Base-by-base conservation (phyloP, 805 yeast species). In the Candida pseudofarinosa region DNA sequence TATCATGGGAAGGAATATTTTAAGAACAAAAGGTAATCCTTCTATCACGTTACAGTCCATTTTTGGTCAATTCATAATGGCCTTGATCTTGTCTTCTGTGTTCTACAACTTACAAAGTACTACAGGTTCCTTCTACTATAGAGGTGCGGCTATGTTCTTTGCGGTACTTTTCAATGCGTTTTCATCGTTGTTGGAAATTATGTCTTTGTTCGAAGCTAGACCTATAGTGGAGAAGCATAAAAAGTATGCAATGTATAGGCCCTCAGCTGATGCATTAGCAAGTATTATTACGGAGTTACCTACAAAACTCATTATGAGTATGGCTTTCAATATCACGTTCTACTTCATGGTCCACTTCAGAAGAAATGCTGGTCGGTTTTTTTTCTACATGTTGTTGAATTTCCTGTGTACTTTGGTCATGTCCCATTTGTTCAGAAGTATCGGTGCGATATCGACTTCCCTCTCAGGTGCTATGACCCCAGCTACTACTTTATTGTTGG, bases 261-360 rank as follows among this genome's bases (percentile, higher is more conserved):
- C 90, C 2, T 74, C 88, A 12, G 80, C 87, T 3, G 91, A 85
- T 54, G 85, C 88, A 1, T 51, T 85, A 3, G 82, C 88, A 0
- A 67, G 79, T 4, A 67, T 80, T 37, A 45, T 83, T 3, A 73
- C 86, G 3, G 83, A 79, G 39, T 59, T 85, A 45, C 90, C 91
- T 3, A 69, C 79, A 42, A 84, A 84, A 60, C 46, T 68, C 4
- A 43, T 52, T 17, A 59, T 58, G 60, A 59, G 69, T 3, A 43
- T 57, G 14, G 44, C 55, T 13, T 65, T 67, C 46, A 62, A 63
- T 38, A 45, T 67, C 43, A 54, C 56, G 2, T 54, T 62, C 38
- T 67, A 65, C 50, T 85, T 84, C 62, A 62, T 85, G 70, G 62
- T 83, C 5, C 52, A 65, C 44, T 65, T 65, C 47, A 58, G 70